Evolutionary conservation across 257 asterid species (phyloP).

Genomic region (Leonotis leonurus): DNA sequence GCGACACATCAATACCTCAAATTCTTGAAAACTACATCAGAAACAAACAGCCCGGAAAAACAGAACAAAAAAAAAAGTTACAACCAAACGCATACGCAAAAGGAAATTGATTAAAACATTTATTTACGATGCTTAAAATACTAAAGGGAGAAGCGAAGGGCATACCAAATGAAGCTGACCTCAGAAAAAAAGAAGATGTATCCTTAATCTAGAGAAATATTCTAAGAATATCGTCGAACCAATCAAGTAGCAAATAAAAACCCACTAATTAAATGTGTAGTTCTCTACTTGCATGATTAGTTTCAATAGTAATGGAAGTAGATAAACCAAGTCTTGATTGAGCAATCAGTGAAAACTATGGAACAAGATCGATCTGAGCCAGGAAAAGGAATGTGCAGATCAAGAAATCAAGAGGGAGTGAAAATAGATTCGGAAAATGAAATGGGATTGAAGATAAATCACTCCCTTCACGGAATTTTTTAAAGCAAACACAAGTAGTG

Average conservation of each 20-base stretch:
- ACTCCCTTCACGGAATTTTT: constrained; percentile 14
- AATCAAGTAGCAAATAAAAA: constrained; percentile 14
- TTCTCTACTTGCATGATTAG: constrained; percentile 25
- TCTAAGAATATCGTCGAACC: constrained; percentile 11
- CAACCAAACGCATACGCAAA: constrained; percentile 4
- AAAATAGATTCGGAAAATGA: constrained; percentile 20
- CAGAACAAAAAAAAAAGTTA: not conserved
- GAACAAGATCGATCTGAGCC: constrained; percentile 23
- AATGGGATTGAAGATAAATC: constrained; percentile 26
- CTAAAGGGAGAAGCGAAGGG: constrained; percentile 1
- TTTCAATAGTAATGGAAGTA: constrained; percentile 19
- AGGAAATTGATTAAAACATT: constrained; percentile 8
- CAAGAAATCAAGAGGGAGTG: constrained; percentile 21
- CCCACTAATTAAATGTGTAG: constrained; percentile 27
- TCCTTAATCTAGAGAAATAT: constrained; percentile 30
- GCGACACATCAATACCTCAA: constrained; percentile 11
- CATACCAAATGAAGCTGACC: constrained; percentile 51
- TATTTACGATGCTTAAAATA: not conserved
- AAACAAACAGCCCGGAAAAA: constrained; percentile 9
- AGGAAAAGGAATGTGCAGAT: constrained; percentile 27
- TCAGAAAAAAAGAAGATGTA: constrained; percentile 27
- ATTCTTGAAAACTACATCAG: constrained; percentile 10
- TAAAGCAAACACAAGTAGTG: constrained; percentile 25
- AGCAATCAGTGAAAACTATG: not conserved
- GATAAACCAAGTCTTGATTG: constrained; percentile 17